phyloP scores from a whole-genome alignment of 1,284 basidiomycete species.

The Tilletia setariae region DNA sequence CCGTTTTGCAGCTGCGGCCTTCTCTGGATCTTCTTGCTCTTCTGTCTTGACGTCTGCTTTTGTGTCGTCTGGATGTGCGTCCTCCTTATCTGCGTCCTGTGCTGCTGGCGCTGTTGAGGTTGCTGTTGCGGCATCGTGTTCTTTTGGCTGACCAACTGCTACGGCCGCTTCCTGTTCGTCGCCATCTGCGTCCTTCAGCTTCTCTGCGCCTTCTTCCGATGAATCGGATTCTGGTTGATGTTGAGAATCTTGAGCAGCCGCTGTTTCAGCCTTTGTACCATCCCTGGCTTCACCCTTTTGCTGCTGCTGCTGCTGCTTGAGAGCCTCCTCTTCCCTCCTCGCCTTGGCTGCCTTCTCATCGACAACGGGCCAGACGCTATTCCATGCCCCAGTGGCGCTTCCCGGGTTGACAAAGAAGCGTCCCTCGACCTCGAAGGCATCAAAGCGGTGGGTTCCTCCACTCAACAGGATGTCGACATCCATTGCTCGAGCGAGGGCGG shows the following conservation, averaged over 20 bases:
- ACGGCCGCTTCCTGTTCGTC: constrained; percentile 28
- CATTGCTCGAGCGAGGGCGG: constrained; percentile 80
- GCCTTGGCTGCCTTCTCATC: constrained; percentile 3
- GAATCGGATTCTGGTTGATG: neutral
- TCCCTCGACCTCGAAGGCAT: constrained; percentile 84
- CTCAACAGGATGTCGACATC: constrained; percentile 93
- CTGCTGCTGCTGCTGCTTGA: constrained; percentile 5
- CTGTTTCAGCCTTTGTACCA: neutral
- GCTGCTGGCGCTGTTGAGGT: neutral
- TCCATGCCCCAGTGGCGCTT: constrained; percentile 89
- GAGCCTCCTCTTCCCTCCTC: neutral
- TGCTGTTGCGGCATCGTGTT: constrained; percentile 26
- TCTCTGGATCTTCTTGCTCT: neutral
- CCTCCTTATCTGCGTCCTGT: neutral
- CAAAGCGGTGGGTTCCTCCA: constrained; percentile 94
- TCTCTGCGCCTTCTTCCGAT: constrained; percentile 21
- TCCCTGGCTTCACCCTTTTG: constrained; percentile 7
- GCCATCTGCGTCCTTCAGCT: constrained; percentile 20
- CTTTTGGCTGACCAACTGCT: constrained; percentile 23
- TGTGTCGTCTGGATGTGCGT: neutral
- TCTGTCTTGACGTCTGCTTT: neutral
- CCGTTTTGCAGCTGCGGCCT: neutral
- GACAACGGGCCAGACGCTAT: constrained; percentile 58
- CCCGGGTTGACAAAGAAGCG: constrained; percentile 96
- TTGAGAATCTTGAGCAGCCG: neutral